Percentiles rank a stretch among this genome's conserved stretches.
phyloP scores from a whole-genome alignment of 208 protist genomes.

The Novymonas esmeraldas region DNA sequence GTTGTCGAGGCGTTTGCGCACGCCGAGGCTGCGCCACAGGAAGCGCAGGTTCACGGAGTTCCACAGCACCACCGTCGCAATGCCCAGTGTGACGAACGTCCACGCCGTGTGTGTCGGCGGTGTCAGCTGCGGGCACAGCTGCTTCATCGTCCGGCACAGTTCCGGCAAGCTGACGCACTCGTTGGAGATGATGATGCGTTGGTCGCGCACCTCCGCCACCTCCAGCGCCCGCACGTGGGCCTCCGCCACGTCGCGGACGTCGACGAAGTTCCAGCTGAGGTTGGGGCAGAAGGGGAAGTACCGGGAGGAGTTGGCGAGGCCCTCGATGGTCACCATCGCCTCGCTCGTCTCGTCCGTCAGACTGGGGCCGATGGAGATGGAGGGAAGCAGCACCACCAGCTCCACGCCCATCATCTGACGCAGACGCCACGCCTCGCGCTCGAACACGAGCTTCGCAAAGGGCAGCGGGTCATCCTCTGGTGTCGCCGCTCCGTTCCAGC shows the following conservation, averaged over 20 bases:
- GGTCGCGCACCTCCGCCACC: conserved; percentile 63
- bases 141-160: conserved; percentile 73
- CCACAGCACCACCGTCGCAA: conserved; percentile 51
- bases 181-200: conserved; percentile 87
- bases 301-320: conserved; percentile 65
- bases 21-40: conserved; percentile 85
- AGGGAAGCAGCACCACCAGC: conserved; percentile 87
- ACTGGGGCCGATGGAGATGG: conserved; percentile 85
- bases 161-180: conserved; percentile 78
- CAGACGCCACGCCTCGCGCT: conserved; percentile 88
- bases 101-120: conserved; percentile 78
- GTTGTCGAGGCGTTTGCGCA: conserved; percentile 76
- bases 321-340: conserved; percentile 72
- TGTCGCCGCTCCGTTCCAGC: conserved; percentile 80
- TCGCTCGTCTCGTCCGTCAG: conserved; percentile 83
- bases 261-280: conserved; percentile 92
- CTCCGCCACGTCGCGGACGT: conserved; percentile 88
- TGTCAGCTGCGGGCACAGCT: conserved; percentile 73
- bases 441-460: conserved; percentile 85
- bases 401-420: conserved; percentile 90
- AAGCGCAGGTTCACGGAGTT: conserved; percentile 69
- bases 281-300: conserved; percentile 85
- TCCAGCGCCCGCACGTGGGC: conserved; percentile 86
- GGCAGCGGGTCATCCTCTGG: conserved; percentile 69
- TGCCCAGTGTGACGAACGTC: conserved; percentile 77